Percentiles rank a stretch among this genome's conserved stretches.
phyloP scores from a whole-genome alignment of 2,329 filamentous ascomycete genomes.

The Neoarthrinium moseri region DNA sequence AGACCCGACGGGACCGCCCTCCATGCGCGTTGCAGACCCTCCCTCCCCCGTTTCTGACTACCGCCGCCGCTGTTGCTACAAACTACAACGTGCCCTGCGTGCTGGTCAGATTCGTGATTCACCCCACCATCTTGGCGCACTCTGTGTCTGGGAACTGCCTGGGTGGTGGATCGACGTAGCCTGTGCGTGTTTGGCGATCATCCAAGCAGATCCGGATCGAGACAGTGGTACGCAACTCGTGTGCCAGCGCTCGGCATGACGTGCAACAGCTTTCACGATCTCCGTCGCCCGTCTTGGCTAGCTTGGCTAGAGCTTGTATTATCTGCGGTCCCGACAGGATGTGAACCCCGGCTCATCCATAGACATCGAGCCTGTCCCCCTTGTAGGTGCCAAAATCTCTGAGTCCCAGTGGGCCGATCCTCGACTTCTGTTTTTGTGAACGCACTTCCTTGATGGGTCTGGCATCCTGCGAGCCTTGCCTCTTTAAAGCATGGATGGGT shows the following conservation, averaged over 20 bases:
- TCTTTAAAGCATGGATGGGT: conserved; percentile 7
- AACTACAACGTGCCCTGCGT: no score
- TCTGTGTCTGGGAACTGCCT: conserved; percentile 10
- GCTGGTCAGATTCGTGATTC: neutral
- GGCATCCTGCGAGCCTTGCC: neutral
- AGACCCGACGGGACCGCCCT: no score
- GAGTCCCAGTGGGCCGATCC: neutral
- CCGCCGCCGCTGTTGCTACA: neutral
- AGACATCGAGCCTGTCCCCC: neutral
- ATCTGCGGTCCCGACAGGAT: neutral
- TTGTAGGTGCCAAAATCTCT: neutral
- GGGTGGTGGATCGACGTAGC: conserved; percentile 8
- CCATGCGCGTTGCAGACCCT: no score
- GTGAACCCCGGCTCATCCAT: neutral
- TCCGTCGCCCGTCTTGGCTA: conserved; percentile 6
- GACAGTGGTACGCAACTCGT: conserved; percentile 1
- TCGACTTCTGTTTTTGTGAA: neutral
- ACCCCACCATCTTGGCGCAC: conserved; percentile 10
- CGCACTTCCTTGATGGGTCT: conserved; percentile 1
- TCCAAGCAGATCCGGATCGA: conserved; percentile 5
- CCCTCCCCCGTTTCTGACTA: no score
- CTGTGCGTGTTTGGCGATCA: conserved; percentile 6
- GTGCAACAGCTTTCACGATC: conserved; percentile 5
- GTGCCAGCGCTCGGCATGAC: conserved; percentile 1
- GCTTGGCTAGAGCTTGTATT: neutral